These are phyloP conservation scores for Epichloe gansuensis DNA, from an alignment of 2,329 filamentous ascomycete genomes.

Conservation along the genomic window DNA sequence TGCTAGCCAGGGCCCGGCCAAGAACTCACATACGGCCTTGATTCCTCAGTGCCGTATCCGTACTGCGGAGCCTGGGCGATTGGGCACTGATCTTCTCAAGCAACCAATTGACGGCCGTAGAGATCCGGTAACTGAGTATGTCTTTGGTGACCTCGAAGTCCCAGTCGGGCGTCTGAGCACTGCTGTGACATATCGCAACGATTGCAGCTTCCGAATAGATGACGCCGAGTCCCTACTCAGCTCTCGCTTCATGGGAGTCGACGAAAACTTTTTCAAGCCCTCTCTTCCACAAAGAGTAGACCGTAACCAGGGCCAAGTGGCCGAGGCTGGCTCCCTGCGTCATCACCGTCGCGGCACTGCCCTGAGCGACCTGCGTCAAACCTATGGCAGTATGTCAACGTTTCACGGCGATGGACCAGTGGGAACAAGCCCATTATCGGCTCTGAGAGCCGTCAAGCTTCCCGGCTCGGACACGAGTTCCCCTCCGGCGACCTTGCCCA, in stretches of 20 bases:
- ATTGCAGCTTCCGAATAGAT: slow-evolving; percentile 83
- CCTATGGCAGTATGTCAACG: slow-evolving; percentile 81
- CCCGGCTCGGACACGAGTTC: slow-evolving; percentile 52
- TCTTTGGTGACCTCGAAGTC: slow-evolving; percentile 74
- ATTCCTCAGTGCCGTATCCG: slow-evolving; percentile 71
- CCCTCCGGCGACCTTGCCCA: slow-evolving; percentile 38
- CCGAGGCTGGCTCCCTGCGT: slow-evolving; percentile 65
- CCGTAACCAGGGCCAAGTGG: slow-evolving; percentile 21
- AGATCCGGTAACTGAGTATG: slow-evolving; percentile 54
- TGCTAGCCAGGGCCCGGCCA: slow-evolving; percentile 57
- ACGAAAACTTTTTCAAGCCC: slow-evolving; percentile 77
- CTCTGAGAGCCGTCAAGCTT: slow-evolving; percentile 56
- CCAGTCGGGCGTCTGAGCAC: slow-evolving; percentile 76
- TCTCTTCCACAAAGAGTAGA: slow-evolving; percentile 50
- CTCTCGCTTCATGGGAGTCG: slow-evolving; percentile 84
- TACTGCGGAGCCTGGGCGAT: slow-evolving; percentile 43
- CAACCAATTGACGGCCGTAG: slow-evolving; percentile 25
- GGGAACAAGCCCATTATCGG: slow-evolving; percentile 79
- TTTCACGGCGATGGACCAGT: slow-evolving; percentile 69
- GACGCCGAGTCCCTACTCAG: slow-evolving; percentile 84
- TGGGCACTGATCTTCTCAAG: slow-evolving; percentile 52
- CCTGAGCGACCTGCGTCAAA: slow-evolving; percentile 55
- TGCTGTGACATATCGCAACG: slow-evolving; percentile 71
- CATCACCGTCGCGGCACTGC: slow-evolving; percentile 39
- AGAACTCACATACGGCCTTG: slow-evolving; percentile 54